These are phyloP conservation scores for Candida khao-thaluensis DNA, from an alignment of 805 yeast genomes.

Conservation along the genomic window DNA sequence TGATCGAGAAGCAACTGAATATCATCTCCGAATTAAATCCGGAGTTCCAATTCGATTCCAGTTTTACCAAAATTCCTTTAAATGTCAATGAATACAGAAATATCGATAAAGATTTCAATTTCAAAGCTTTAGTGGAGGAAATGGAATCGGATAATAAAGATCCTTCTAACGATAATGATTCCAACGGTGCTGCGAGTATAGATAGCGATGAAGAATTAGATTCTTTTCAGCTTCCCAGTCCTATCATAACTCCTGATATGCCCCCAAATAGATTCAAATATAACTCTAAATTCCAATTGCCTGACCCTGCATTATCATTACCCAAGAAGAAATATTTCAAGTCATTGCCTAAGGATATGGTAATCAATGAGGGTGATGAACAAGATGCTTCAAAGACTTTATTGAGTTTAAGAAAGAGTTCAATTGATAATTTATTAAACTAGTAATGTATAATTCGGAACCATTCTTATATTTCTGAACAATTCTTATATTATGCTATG, in stretches of 20 bases:
- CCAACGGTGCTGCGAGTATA: conserved; percentile 5
- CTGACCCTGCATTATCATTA: conserved; percentile 37
- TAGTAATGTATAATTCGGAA: conserved; percentile 13
- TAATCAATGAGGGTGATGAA: conserved; percentile 20
- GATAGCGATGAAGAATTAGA: conserved; percentile 13
- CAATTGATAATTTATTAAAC: conserved; percentile 41
- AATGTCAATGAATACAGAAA: conserved; percentile 60
- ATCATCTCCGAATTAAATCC: conserved; percentile 28
- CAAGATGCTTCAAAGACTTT: conserved; percentile 39
- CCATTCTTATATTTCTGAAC: too few relatives aligned
- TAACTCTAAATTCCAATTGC: conserved; percentile 28
- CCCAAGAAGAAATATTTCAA: conserved; percentile 35
- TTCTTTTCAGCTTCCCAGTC: conserved; percentile 18
- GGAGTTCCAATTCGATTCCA: conserved; percentile 38
- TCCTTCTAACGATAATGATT: not conserved
- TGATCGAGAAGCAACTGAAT: conserved; percentile 51
- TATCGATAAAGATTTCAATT: conserved; percentile 55
- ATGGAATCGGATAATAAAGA: conserved; percentile 6
- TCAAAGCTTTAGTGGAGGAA: conserved; percentile 31
- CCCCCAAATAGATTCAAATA: conserved; percentile 14
- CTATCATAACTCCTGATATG: conserved; percentile 19
- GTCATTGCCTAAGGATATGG: conserved; percentile 26
- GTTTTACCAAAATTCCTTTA: conserved; percentile 54
- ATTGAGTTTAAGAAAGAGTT: conserved; percentile 39
- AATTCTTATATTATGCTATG: too few relatives aligned